A percentile compares a stretch with the other conserved stretches of the same genome.
phyloP scores from a whole-genome alignment of 257 asterid species.

The Nicotiana paniculata region DNA sequence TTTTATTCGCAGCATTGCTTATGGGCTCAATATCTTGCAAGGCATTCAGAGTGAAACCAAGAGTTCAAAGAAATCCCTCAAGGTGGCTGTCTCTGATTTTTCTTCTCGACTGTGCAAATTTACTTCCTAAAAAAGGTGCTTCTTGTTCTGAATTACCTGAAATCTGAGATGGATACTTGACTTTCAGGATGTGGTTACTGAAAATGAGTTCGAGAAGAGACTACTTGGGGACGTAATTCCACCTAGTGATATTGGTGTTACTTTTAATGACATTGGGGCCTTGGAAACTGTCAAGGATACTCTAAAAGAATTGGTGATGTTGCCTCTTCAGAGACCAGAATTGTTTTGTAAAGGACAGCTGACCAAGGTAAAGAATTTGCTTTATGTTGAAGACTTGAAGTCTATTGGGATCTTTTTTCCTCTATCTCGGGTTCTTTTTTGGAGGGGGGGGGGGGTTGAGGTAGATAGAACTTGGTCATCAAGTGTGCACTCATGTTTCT shows the following conservation, averaged over 20 bases:
- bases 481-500: slow-evolving; percentile 4
- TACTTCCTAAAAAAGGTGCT: not conserved
- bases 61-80: slow-evolving; percentile 67
- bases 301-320: slow-evolving; percentile 87
- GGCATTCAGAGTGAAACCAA: slow-evolving; percentile 70
- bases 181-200: slow-evolving; percentile 77
- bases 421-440: not conserved
- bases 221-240: slow-evolving; percentile 83
- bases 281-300: slow-evolving; percentile 88
- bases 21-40: slow-evolving; percentile 69
- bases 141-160: slow-evolving; percentile 13
- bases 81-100: slow-evolving; percentile 33
- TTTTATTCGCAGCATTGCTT: slow-evolving; percentile 45
- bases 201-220: slow-evolving; percentile 80
- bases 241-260: slow-evolving; percentile 79
- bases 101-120: not conserved
- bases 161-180: slow-evolving; percentile 4
- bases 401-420: not conserved
- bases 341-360: slow-evolving; percentile 84
- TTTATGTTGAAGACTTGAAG: not conserved
- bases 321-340: slow-evolving; percentile 85
- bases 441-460: not conserved
- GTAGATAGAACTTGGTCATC: not conserved
- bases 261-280: slow-evolving; percentile 87
- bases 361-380: slow-evolving; percentile 50